Evolutionary conservation across 768 basidiomycete species (phyloP), one percentile per base, ranked within the genome.

Genomic region (Lactarius hengduanensis): DNA sequence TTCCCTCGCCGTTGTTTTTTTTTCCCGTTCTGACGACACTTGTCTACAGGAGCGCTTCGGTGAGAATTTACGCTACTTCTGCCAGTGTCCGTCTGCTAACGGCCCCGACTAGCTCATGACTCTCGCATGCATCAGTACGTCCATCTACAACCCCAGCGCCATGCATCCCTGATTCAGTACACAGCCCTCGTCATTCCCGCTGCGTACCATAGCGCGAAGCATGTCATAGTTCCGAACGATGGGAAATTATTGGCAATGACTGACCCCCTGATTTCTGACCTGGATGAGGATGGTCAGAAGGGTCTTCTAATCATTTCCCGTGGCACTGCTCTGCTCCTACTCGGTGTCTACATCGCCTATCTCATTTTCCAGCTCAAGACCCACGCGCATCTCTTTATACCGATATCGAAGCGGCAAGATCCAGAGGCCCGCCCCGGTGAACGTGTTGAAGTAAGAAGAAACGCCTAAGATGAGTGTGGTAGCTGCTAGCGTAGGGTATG

Each of bases 171-270:
- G 40, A 66, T 56, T 34, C 28, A 22, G 22, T 55, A n/a, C 59
- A 65, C 55, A 82, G 90, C 93, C 47, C 84, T 97, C 45, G 88
- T 96, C 71, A 91, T 96, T 65, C 94, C 94, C 38, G 94, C 95
- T 45, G 94, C 94, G 3, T 96, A 92, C 71, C 81, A 85, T 69
- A 83, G 80, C 71, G 80, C 86, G 28, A 72, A 77, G 43, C 64
- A 69, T 18, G 62, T 45, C 47, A 4, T 30, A 20, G 4, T 40
- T n/a, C 57, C 58, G 0, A 43, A 4, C 1, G 4, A 54, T 0
- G 53, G 61, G 22, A 43, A 28, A 2, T 38, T 50, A 4, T 7
- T 68, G 26, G 60, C 54, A 53, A 67, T 71, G 62, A 70, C 64
- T 56, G 72, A 62, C 38, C 67, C 66, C 4, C 69, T 69, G 4